Percentiles rank a stretch among this genome's conserved stretches.
These are phyloP conservation scores for Solanum appendiculatum DNA, from an alignment of 257 asterid genomes.

Conservation along the genomic window DNA sequence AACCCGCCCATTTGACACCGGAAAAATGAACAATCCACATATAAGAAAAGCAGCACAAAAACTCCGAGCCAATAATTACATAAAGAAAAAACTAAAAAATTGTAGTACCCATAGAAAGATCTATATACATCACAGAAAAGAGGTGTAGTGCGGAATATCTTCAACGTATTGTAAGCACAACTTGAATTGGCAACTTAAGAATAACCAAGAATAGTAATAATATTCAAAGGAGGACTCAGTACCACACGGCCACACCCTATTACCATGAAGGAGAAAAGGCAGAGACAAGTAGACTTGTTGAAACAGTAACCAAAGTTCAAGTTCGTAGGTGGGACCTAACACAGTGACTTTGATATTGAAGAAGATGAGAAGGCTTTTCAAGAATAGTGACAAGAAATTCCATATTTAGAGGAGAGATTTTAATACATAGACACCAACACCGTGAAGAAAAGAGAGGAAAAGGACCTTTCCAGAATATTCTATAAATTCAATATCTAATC, in stretches of 20 bases:
- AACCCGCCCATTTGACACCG: neutral
- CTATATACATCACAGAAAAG: neutral
- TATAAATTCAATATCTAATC: neutral
- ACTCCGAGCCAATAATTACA: neutral
- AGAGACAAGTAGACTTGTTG: neutral
- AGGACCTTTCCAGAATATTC: neutral
- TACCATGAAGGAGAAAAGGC: neutral
- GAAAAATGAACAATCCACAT: neutral
- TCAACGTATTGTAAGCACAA: neutral
- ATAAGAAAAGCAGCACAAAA: neutral
- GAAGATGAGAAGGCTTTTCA: neutral
- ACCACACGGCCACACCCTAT: neutral
- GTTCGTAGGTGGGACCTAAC: neutral
- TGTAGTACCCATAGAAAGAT: neutral
- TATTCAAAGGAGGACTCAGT: neutral
- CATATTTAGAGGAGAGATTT: neutral
- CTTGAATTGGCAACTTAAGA: neutral
- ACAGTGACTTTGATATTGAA: neutral
- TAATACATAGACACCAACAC: neutral
- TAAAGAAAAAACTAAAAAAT: neutral
- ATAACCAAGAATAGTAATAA: neutral
- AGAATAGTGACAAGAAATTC: neutral
- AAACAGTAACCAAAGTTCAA: neutral
- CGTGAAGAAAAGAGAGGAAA: neutral
- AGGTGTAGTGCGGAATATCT: neutral